These are phyloP conservation scores for Saccharomyces hybrid DNA, from an alignment of 1,139 yeast species.

Conservation along the genomic window DNA sequence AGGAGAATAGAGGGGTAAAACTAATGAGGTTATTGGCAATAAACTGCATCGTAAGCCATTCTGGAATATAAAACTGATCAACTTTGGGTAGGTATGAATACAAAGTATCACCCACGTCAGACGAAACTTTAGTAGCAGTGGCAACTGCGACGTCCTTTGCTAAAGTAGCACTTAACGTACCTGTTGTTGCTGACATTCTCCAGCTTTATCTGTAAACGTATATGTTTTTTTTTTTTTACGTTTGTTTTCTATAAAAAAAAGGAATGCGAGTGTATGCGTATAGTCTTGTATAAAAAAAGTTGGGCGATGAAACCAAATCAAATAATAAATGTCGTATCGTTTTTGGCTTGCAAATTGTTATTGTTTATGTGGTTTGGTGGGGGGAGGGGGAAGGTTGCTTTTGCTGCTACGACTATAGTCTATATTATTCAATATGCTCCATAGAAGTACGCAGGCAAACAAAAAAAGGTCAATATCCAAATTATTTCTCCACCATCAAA, in stretches of 20 bases:
- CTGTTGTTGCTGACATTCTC: neutral
- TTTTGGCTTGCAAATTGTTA: neutral
- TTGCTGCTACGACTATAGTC: neutral
- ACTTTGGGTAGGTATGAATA: conserved; percentile 30
- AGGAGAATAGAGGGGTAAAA: conserved; percentile 74
- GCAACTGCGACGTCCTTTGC: neutral
- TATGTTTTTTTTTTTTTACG: neutral
- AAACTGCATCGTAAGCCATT: conserved; percentile 39
- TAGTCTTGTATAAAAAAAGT: neutral
- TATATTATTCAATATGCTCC: neutral
- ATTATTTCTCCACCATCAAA: neutral
- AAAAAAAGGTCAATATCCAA: neutral
- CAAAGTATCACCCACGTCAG: conserved; percentile 15
- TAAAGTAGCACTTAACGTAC: neutral
- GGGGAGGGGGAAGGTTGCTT: neutral
- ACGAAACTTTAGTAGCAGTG: neutral
- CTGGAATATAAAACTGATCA: conserved; percentile 39
- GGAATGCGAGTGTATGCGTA: neutral
- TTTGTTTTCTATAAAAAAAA: neutral
- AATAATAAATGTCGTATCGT: neutral
- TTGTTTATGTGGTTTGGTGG: neutral
- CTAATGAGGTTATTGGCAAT: conserved; percentile 43
- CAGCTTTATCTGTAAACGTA: neutral
- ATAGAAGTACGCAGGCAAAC: neutral
- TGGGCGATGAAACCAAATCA: neutral